Evolutionary conservation across 2,329 filamentous ascomycete genomes (phyloP).

Genomic region (Nigrospora oryzae): DNA sequence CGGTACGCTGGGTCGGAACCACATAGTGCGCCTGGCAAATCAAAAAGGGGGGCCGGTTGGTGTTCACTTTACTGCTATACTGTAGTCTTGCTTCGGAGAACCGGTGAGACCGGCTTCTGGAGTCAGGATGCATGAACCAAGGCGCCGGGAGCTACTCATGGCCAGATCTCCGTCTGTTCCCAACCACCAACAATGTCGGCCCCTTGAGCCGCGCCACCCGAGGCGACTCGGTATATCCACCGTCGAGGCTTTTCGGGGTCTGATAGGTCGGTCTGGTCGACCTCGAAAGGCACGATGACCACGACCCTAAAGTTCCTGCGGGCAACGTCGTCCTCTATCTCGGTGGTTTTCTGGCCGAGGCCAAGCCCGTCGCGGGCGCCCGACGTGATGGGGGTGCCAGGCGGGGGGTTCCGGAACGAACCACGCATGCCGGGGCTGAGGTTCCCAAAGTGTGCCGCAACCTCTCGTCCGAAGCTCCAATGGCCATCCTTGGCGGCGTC

Average conservation of each 20-base stretch:
- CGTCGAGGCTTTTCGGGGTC: conserved; percentile 55
- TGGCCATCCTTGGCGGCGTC: conserved; percentile 27
- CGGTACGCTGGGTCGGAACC: no score
- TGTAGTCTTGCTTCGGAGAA: no score
- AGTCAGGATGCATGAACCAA: no score
- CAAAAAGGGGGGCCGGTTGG: no score
- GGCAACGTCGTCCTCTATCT: conserved; percentile 62
- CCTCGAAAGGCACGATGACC: conserved; percentile 69
- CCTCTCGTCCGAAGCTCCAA: conserved; percentile 74
- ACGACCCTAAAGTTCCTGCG: conserved; percentile 73
- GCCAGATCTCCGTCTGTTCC: conserved; percentile 65
- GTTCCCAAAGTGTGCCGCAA: conserved; percentile 88
- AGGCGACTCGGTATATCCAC: conserved; percentile 58
- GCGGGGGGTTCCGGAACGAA: conserved; percentile 63
- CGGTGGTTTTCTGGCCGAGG: conserved; percentile 57
- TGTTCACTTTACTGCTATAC: no score
- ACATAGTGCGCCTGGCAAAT: no score
- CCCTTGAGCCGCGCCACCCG: conserved; percentile 16
- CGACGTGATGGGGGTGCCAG: conserved; percentile 52
- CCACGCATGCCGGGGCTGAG: conserved; percentile 68
- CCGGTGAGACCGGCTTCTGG: no score
- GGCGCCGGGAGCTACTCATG: conserved; percentile 22
- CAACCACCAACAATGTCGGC: conserved; percentile 42
- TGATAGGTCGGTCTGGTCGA: conserved; percentile 67
- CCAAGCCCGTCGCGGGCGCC: conserved; percentile 31